Evolutionary conservation across 345 rosid species (phyloP).

Genomic region (rapeseed (Brassica napus)): DNA sequence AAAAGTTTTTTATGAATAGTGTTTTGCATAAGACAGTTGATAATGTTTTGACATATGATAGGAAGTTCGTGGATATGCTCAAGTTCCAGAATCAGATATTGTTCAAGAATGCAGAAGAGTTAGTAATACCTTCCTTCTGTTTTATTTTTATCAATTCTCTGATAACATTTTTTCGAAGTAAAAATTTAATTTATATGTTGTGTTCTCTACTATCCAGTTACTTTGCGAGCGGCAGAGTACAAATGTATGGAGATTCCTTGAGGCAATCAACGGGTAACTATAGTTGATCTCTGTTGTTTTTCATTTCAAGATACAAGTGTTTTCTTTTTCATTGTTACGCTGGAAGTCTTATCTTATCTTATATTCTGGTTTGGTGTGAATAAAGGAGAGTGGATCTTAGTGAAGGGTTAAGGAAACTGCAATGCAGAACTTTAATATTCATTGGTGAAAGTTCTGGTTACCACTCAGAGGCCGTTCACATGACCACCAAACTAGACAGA

Average conservation of each 20-base stretch:
- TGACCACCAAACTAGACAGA: conserved; percentile 81
- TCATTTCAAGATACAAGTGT: no score
- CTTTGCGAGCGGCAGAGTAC: conserved; percentile 81
- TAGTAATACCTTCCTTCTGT: conserved; percentile 35
- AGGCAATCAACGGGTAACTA: conserved; percentile 79
- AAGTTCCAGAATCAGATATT: conserved; percentile 74
- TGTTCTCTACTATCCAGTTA: conserved; percentile 50
- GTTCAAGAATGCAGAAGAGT: conserved; percentile 86
- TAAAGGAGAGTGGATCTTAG: conserved; percentile 86
- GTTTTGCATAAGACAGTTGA: conserved; percentile 23
- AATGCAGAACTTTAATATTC: conserved; percentile 80
- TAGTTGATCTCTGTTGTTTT: neutral
- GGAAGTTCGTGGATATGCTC: conserved; percentile 85
- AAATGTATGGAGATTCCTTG: conserved; percentile 80
- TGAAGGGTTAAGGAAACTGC: conserved; percentile 69
- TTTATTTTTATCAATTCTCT: neutral
- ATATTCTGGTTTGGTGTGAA: conserved; percentile 1
- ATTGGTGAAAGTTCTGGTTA: conserved; percentile 88
- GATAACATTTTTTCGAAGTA: conserved; percentile 4
- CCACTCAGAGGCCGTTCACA: conserved; percentile 78
- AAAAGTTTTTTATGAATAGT: neutral
- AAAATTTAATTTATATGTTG: conserved; percentile 20
- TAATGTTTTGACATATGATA: conserved; percentile 43
- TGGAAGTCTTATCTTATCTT: neutral
- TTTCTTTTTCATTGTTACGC: neutral